Base-by-base conservation (phyloP, 192 early-diverging fungal genomes). In the Mortierella hygrophila region DNA sequence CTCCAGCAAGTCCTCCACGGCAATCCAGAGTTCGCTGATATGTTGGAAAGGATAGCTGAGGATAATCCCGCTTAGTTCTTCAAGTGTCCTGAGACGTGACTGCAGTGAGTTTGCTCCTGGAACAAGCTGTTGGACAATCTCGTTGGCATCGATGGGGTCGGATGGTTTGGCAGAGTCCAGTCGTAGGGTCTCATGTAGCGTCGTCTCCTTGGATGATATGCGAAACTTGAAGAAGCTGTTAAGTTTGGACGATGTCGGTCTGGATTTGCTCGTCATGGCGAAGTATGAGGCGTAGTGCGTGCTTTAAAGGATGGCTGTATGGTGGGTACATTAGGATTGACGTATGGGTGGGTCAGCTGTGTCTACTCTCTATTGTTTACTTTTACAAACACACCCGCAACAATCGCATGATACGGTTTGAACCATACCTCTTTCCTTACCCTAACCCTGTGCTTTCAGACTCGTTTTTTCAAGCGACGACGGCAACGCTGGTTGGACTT, bases 11-110 rank as follows among this genome's bases (percentile, higher is more conserved):
- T 93, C 91, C 21, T 88, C 75, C 15, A 92, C 79, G 21, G 90
- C 80, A n/a, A 90, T 77, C 85, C 90, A 93, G 11, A 93, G 82
- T 74, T 93, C 90, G 54, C 89, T 90, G 44, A 89, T 75, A 57
- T 92, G 89, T 11, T 90, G 88, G 47, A 93, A 91, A 15, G 90
- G 88, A 49, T 93, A 93, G 23, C 75, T 85, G 52, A 83, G 78
- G 16, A 89, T 88, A n/a, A 92, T 81, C 26, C 69, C 80, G 65
- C 86, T 88, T 54, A 93, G 77, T 60, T 90, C 89, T 11, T 88
- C 88, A 29, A 93, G 77, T 37, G 89, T 88, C 75, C 89, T 88
- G n/a, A 89, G 74, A 44, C 90, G 91, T 8, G 85, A 79, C 26
- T 75, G 71, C 11, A 92, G 35, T 11, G 88, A 70, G 23, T 90